Percentiles rank a stretch among this genome's conserved stretches.
Conservation (phyloP, 2,329 filamentous ascomycete genomes). For the Colletotrichum sp. region DNA sequence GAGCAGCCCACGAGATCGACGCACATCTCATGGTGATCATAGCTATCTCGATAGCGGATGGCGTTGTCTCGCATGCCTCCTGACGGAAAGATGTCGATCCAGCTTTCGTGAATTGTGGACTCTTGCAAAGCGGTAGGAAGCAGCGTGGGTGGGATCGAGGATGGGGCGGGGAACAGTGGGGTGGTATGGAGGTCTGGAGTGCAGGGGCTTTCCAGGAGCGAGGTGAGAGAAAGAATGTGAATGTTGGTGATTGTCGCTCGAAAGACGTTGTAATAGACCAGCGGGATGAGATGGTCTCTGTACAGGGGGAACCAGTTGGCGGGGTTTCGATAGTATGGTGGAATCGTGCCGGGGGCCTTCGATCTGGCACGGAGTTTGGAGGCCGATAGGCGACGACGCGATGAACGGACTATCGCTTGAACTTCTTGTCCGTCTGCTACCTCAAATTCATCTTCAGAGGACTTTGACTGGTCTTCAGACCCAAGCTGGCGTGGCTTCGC, state of each 20-base stretch:
- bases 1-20: constrained; percentile 1
- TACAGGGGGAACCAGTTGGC: constrained; percentile 25
- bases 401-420: not conserved
- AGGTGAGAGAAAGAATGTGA: constrained; percentile 29
- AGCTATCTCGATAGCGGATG: constrained; percentile 10
- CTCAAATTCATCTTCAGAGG: not conserved
- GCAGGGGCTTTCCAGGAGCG: constrained; percentile 20
- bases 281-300: constrained; percentile 34
- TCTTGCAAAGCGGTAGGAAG: constrained; percentile 27
- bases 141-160: constrained; percentile 24
- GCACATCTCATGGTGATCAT: constrained; percentile 10
- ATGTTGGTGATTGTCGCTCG: constrained; percentile 38
- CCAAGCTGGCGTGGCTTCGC: not conserved
- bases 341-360: not conserved
- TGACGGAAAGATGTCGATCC: constrained; percentile 36
- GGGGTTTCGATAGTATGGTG: not conserved
- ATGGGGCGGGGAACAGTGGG: constrained; percentile 23
- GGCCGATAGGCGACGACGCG: not conserved
- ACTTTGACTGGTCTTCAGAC: not conserved
- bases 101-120: constrained; percentile 26
- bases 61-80: constrained; percentile 31
- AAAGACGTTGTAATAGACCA: constrained; percentile 42
- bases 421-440: not conserved
- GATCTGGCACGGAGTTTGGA: not conserved
- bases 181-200: constrained; percentile 18